phyloP scores from a whole-genome alignment of 228 moss, liverwort and hornwort species.

The Sphagnum fallax region DNA sequence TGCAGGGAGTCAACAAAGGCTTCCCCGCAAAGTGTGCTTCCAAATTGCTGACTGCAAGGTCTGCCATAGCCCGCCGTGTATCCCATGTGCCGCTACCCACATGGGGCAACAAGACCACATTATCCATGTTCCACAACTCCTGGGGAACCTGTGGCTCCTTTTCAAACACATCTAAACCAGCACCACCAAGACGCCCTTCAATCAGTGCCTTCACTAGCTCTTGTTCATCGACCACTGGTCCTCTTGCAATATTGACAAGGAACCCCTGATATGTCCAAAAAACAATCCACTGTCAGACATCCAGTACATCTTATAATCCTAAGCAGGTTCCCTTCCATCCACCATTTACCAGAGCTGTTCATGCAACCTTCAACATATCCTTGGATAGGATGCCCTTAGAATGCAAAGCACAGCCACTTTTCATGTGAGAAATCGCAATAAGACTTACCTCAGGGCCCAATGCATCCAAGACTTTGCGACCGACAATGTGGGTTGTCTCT shows the following conservation, averaged over 20 bases:
- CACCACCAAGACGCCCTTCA: constrained; percentile 73
- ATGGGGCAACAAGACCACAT: constrained; percentile 76
- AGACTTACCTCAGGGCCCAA: constrained; percentile 66
- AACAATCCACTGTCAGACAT: background rate
- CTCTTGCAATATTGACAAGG: constrained; percentile 78
- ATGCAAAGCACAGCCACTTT: background rate
- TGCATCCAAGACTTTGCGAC: constrained; percentile 70
- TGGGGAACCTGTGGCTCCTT: constrained; percentile 71
- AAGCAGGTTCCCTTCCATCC: background rate
- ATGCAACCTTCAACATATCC: too few species aligned
- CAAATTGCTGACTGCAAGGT: constrained; percentile 61
- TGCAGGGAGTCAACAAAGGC: constrained; percentile 55
- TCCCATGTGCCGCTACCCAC: constrained; percentile 52
- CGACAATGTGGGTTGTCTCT: constrained; percentile 51
- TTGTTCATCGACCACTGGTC: constrained; percentile 63
- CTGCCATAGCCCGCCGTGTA: constrained; percentile 57
- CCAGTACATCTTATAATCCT: background rate
- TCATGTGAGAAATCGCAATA: background rate
- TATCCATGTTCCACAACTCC: constrained; percentile 68
- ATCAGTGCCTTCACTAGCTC: constrained; percentile 77
- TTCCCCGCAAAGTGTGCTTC: constrained; percentile 72
- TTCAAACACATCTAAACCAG: constrained; percentile 82
- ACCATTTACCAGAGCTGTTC: background rate
- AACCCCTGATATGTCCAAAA: constrained; percentile 21
- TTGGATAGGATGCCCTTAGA: background rate